Evolutionary conservation across 2,329 filamentous ascomycete species (phyloP).

Genomic region (Pseudocercospora eumusae): DNA sequence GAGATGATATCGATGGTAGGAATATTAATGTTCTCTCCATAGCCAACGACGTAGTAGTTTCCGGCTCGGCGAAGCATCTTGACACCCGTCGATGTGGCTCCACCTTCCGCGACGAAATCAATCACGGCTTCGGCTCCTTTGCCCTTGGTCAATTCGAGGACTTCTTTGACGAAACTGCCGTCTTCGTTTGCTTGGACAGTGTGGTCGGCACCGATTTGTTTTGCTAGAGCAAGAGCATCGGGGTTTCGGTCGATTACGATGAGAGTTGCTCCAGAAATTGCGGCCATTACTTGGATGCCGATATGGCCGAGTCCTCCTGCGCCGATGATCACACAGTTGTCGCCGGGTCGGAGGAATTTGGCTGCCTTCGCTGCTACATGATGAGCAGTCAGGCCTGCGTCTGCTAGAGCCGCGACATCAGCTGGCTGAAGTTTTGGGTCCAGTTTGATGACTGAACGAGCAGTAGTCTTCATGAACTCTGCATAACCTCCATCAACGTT

Average conservation of each 20-base stretch:
- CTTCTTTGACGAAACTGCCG: constrained; percentile 31
- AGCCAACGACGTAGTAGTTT: constrained; percentile 35
- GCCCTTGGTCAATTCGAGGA: constrained; percentile 28
- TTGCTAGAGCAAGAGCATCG: constrained; percentile 30
- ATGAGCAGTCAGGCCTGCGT: constrained; percentile 33
- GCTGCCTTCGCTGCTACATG: constrained; percentile 33
- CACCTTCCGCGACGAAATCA: constrained; percentile 34
- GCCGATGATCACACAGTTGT: constrained; percentile 31
- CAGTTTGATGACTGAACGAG: constrained; percentile 33
- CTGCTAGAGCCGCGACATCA: constrained; percentile 33
- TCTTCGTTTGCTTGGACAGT: constrained; percentile 24
- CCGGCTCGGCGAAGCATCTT: constrained; percentile 33
- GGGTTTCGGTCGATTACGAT: constrained; percentile 32
- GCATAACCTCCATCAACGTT: constrained; percentile 33
- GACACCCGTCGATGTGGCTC: constrained; percentile 31
- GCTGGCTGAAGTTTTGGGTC: constrained; percentile 32
- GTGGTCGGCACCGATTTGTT: constrained; percentile 33
- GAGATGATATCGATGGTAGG: constrained; percentile 33
- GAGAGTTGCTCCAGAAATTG: constrained; percentile 31
- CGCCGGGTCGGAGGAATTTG: constrained; percentile 29
- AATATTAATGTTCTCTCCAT: constrained; percentile 31
- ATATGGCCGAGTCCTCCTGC: constrained; percentile 33
- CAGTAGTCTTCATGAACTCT: constrained; percentile 33
- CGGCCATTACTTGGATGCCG: constrained; percentile 34
- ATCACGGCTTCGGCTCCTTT: constrained; percentile 34